phyloP scores from a whole-genome alignment of 1,284 basidiomycete genomes.

The Apiotrichum gamsii region DNA sequence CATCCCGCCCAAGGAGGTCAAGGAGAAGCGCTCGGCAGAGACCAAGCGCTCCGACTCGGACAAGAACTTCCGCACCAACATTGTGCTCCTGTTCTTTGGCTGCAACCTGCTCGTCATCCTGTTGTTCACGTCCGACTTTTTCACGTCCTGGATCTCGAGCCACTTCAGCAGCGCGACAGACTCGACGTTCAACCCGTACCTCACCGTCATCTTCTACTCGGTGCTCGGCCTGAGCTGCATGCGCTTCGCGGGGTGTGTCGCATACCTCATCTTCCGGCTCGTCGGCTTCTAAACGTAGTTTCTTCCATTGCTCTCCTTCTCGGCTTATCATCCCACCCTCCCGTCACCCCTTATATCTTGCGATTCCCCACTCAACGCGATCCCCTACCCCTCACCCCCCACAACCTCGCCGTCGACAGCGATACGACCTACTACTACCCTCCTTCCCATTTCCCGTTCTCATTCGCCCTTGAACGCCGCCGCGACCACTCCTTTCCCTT shows the following conservation, averaged over 20 bases:
- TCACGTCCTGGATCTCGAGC: conserved; percentile 50
- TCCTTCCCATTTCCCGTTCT: no score
- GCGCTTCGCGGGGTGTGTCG: conserved; percentile 66
- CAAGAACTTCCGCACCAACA: conserved; percentile 55
- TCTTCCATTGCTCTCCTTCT: no score
- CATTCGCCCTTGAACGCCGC: no score
- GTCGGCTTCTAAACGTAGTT: conserved; percentile 37
- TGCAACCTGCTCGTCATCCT: conserved; percentile 79
- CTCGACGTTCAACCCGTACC: conserved; percentile 69
- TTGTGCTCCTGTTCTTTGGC: conserved; percentile 77
- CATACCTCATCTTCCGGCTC: conserved; percentile 66
- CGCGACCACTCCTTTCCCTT: no score
- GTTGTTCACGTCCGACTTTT: conserved; percentile 70
- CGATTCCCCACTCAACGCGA: not conserved
- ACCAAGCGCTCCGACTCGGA: conserved; percentile 74
- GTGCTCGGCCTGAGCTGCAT: conserved; percentile 72
- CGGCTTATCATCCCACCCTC: no score
- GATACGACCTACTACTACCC: no score
- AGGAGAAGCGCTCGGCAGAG: conserved; percentile 75
- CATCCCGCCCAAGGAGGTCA: conserved; percentile 53
- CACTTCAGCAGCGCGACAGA: conserved; percentile 51
- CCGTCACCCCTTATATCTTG: no score
- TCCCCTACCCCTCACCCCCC: no score
- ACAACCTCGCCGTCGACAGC: no score
- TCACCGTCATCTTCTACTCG: conserved; percentile 72